Percentiles rank a stretch among this genome's conserved stretches.
phyloP scores from a whole-genome alignment of 2,329 filamentous ascomycete species.

The Aureobasidium sp. region DNA sequence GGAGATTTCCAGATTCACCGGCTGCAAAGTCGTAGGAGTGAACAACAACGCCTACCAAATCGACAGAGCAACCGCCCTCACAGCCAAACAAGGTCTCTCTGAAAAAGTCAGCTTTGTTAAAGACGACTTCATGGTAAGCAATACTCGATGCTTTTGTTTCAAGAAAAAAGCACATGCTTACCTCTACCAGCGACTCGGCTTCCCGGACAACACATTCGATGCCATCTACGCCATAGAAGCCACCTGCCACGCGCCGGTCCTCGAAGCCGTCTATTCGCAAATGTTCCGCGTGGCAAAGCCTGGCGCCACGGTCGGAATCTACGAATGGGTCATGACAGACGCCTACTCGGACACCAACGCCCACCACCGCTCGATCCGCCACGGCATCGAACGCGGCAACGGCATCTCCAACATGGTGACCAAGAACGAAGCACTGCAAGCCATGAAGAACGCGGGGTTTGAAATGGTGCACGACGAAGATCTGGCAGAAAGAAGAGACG shows the following conservation, averaged over 20 bases:
- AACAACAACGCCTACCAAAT: slow-evolving; percentile 99
- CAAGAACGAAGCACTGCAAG: slow-evolving; percentile 69
- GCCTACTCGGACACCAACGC: slow-evolving; percentile 83
- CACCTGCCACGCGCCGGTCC: slow-evolving; percentile 84
- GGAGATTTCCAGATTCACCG: slow-evolving; percentile 93
- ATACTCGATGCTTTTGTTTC: background rate
- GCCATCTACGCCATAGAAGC: slow-evolving; percentile 97
- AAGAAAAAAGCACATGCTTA: slow-evolving; percentile 10
- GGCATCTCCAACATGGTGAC: slow-evolving; percentile 97
- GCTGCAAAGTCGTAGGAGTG: slow-evolving; percentile 77
- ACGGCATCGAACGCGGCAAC: slow-evolving; percentile 91
- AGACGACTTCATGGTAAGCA: slow-evolving; percentile 81
- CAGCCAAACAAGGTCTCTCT: slow-evolving; percentile 69
- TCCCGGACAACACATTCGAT: slow-evolving; percentile 89
- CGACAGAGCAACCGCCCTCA: slow-evolving; percentile 77
- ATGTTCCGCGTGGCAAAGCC: slow-evolving; percentile 95
- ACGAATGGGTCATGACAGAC: slow-evolving; percentile 99
- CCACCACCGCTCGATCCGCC: slow-evolving; percentile 78
- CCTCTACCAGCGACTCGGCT: slow-evolving; percentile 72
- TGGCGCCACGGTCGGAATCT: slow-evolving; percentile 89
- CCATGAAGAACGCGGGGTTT: slow-evolving; percentile 84
- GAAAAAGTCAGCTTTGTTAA: slow-evolving; percentile 81
- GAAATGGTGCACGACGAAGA: slow-evolving; percentile 78
- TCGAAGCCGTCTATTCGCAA: slow-evolving; percentile 87
- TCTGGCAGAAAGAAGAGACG: slow-evolving; percentile 67